Conservation (phyloP, 345 rosid genomes). For the Eucalyptus camaldulensis region DNA sequence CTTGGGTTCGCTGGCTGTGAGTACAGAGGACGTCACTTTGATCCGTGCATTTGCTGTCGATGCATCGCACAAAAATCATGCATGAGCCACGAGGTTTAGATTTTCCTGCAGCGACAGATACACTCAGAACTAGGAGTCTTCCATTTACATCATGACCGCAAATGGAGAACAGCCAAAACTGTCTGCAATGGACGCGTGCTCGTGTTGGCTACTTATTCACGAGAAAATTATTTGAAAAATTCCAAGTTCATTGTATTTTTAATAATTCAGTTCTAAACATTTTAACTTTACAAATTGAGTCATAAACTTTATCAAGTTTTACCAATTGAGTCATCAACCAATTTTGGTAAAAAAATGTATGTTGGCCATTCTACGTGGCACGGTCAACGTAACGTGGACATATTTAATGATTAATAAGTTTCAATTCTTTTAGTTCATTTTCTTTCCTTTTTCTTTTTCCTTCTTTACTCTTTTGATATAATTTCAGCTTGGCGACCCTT, state of each 20-base stretch:
- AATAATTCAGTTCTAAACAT: no score
- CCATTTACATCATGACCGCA: not conserved
- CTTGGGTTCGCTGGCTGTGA: not conserved
- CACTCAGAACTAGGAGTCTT: not conserved
- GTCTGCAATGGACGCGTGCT: not conserved
- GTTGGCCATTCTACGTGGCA: no score
- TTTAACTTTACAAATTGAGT: no score
- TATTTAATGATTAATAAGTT: no score
- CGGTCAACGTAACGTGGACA: fast-evolving
- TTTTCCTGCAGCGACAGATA: not conserved
- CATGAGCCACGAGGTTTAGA: not conserved
- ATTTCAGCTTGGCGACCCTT: no score
- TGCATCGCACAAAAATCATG: not conserved
- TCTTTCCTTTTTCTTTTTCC: no score
- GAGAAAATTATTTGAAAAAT: no score
- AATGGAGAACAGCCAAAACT: not conserved
- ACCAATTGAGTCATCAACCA: fast-evolving
- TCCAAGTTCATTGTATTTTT: fast-evolving
- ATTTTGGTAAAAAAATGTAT: no score
- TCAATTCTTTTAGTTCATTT: no score
- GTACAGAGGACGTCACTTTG: not conserved
- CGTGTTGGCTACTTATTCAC: not conserved
- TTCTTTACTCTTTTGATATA: no score
- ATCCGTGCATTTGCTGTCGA: not conserved
- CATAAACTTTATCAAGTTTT: no score